Base-by-base conservation (phyloP, 2,329 filamentous ascomycete species). In the Colletotrichum nymphaeae region DNA sequence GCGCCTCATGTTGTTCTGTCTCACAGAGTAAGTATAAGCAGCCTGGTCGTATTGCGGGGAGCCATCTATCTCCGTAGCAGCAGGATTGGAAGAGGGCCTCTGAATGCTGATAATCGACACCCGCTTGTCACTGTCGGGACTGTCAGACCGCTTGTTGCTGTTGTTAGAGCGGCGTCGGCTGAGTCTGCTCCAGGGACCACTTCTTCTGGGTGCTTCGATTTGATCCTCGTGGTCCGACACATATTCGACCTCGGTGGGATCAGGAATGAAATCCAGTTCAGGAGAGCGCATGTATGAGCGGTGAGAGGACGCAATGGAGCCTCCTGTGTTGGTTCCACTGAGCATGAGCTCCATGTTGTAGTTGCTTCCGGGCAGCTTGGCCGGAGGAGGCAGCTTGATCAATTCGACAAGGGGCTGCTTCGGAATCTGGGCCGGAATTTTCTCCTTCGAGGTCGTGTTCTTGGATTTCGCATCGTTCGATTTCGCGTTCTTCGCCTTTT, bases 81-180 rank as follows among this genome's bases (percentile, higher is more conserved):
- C 14, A 12, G 57, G 42, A 49, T 12, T 28, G n/a, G 49, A 35
- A 30, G 64, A 59, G 49, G 37, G 42, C 11, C 53, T 30, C 24
- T 66, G 65, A 8, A 30, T 42, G 26, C 55, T 49, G 37, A 32
- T 32, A 16, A 66, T 42, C 3, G 67, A 53, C 22, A 62, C 49
- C 35, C 57, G 69, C 26, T 66, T 64, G 19, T 46, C 37, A n/a
- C 56, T 53, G 16, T 57, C 53, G 14, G 46, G 32, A 24, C 63
- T 42, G 42, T 32, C 16, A 14, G 65, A 59, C 12, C 84, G 79
- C 58, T 83, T 85, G 2, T 78, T 76, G 8, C 84, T 80, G 24
- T 86, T 85, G 28, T 85, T 81, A 2, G 88, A 88, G 6, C 89
- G 80, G 49, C 84, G 46, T 53, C 60, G 60, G 62, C 62, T 64